Evolutionary conservation across 2,329 filamentous ascomycete genomes (phyloP).

Genomic region (Zasmidium angulare): DNA sequence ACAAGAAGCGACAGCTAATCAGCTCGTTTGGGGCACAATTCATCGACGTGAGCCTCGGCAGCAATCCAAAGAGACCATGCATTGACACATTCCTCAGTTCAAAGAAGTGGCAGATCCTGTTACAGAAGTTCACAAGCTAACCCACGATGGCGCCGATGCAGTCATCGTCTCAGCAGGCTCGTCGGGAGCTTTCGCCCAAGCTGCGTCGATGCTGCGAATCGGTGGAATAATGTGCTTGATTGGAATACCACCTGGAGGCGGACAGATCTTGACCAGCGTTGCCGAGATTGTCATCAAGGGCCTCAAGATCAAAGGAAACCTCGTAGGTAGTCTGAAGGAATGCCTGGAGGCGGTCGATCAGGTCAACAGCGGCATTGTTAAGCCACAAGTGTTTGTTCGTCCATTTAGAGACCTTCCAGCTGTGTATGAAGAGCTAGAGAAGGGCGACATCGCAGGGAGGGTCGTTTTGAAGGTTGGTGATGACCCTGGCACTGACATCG

Average conservation of each 20-base stretch:
- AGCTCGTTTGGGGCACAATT: conserved; percentile 43
- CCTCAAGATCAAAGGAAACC: conserved; percentile 44
- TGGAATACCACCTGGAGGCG: conserved; percentile 43
- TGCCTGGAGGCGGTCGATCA: conserved; percentile 49
- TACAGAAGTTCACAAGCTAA: not conserved
- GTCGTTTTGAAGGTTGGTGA: conserved; percentile 44
- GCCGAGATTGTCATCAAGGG: conserved; percentile 49
- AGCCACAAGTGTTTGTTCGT: conserved; percentile 43
- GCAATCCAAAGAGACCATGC: not conserved
- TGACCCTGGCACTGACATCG: conserved; percentile 13
- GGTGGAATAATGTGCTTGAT: conserved; percentile 47
- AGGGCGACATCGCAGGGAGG: conserved; percentile 44
- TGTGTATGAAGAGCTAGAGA: conserved; percentile 48
- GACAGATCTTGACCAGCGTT: conserved; percentile 43
- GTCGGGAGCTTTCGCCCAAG: conserved; percentile 42
- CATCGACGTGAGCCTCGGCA: conserved; percentile 33
- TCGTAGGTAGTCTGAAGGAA: conserved; percentile 47
- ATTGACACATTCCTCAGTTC: not conserved
- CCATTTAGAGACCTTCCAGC: conserved; percentile 43
- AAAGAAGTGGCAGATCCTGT: not conserved
- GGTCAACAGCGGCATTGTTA: conserved; percentile 43
- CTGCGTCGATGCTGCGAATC: conserved; percentile 46
- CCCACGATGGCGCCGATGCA: conserved; percentile 40
- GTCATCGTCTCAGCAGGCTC: conserved; percentile 46
- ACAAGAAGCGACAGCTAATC: conserved; percentile 41